A percentile compares a stretch with the other conserved stretches of the same genome.
phyloP scores from a whole-genome alignment of 2,329 filamentous ascomycete genomes.

The Daldinia sp. region DNA sequence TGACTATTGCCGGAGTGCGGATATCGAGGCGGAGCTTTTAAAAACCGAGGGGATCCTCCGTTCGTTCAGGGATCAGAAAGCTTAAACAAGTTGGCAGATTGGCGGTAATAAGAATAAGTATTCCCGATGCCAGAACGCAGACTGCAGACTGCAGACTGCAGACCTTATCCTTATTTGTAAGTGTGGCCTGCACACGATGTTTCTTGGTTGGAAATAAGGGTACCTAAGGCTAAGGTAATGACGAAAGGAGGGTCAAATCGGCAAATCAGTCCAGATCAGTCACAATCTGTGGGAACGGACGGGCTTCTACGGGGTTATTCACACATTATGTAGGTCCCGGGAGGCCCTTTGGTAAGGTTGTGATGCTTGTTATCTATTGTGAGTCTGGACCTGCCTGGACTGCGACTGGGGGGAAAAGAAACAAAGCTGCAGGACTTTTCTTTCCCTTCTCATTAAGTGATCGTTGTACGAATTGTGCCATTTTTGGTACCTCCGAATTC shows the following conservation, averaged over 20 bases:
- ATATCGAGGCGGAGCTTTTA: constrained; percentile 35
- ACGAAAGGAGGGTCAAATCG: constrained; percentile 2
- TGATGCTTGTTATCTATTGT: constrained; percentile 2
- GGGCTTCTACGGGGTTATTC: constrained; percentile 1
- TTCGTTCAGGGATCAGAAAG: constrained; percentile 18
- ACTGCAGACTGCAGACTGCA: constrained; percentile 18
- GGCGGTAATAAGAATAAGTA: constrained; percentile 22
- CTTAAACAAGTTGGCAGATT: constrained; percentile 18
- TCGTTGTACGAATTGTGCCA: constrained; percentile 19
- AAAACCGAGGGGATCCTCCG: constrained; percentile 13
- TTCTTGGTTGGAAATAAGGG: constrained; percentile 4
- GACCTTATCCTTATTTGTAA: constrained; percentile 32
- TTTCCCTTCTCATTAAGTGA: background rate
- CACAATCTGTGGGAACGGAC: constrained; percentile 1
- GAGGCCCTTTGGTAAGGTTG: constrained; percentile 7
- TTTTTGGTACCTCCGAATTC: constrained; percentile 13
- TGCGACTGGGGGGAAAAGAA: constrained; percentile 21
- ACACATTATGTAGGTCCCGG: background rate
- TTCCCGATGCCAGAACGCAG: background rate
- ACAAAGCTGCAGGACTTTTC: constrained; percentile 22
- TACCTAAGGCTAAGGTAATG: background rate
- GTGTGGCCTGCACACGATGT: constrained; percentile 1
- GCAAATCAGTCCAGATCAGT: background rate
- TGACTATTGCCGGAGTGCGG: constrained; percentile 21
- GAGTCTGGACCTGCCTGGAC: constrained; percentile 32